A percentile compares a stretch with the other conserved stretches of the same genome.
phyloP scores from a whole-genome alignment of 78 protist species.

The Speleostelium caveatum region DNA sequence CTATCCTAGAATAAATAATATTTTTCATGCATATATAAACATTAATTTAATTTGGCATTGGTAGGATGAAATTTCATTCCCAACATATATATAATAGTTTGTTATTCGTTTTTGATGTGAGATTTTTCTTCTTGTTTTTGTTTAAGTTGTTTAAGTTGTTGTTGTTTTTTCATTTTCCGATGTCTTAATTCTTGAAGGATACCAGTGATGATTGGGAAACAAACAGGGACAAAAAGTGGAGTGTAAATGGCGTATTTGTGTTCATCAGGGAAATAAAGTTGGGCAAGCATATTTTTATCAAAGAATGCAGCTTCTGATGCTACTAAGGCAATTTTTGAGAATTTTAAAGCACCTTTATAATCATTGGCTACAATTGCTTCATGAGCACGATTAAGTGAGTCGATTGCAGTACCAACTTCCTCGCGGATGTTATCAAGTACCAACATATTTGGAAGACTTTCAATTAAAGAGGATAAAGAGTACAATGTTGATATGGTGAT shows the following conservation, averaged over 20 bases:
- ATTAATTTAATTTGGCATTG: too few relatives aligned
- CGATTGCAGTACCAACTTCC: constrained; percentile 34
- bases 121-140: too few relatives aligned
- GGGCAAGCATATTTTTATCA: constrained; percentile 84
- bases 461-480: constrained; percentile 43
- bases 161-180: too few relatives aligned
- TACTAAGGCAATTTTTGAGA: constrained; percentile 10
- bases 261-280: constrained; percentile 91
- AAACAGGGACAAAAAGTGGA: constrained; percentile 88
- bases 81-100: too few relatives aligned
- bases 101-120: too few relatives aligned
- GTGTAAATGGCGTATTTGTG: constrained; percentile 90
- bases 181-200: constrained; percentile 53
- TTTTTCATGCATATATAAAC: too few relatives aligned
- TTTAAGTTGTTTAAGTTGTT: too few relatives aligned
- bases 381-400: constrained; percentile 31
- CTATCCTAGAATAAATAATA: too few relatives aligned
- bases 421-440: constrained; percentile 76
- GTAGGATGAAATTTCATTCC: too few relatives aligned
- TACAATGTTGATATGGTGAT: constrained; percentile 38
- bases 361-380: background rate
- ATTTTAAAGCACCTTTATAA: constrained; percentile 10
- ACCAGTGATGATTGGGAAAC: constrained; percentile 78
- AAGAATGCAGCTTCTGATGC: constrained; percentile 87
- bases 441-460: constrained; percentile 69